Evolutionary conservation across 2,329 filamentous ascomycete species (phyloP).

Genomic region (Anthostomella pinea): DNA sequence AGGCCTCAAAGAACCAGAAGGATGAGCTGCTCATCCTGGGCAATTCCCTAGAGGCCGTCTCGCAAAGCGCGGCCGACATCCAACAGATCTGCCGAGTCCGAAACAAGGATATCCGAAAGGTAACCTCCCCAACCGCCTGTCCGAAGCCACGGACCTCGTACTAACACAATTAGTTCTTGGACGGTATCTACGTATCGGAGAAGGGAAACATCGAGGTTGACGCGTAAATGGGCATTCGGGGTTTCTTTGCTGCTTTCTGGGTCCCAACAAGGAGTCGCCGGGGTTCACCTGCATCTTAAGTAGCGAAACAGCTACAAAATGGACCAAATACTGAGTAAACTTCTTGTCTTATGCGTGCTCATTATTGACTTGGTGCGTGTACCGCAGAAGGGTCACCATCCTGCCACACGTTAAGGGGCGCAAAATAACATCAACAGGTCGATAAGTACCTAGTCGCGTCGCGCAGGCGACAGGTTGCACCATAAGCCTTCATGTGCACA

Average conservation of each 20-base stretch:
- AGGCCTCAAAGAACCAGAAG: slow-evolving; percentile 90
- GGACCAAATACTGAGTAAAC: slow-evolving; percentile 30
- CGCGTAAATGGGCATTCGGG: slow-evolving; percentile 44
- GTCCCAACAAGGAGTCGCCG: slow-evolving; percentile 59
- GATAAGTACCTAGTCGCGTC: no score
- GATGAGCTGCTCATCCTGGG: slow-evolving; percentile 91
- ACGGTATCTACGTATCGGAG: slow-evolving; percentile 99
- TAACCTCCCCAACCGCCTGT: slow-evolving; percentile 37
- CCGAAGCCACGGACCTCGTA: no score
- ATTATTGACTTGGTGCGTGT: no score
- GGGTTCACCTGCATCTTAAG: slow-evolving; percentile 62
- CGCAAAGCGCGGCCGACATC: slow-evolving; percentile 97
- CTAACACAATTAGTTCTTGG: slow-evolving; percentile 74
- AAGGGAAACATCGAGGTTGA: slow-evolving; percentile 88
- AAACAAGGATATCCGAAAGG: slow-evolving; percentile 99
- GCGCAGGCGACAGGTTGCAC: no score
- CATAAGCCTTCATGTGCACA: no score
- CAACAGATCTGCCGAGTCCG: slow-evolving; percentile 99
- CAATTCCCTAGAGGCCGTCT: slow-evolving; percentile 96
- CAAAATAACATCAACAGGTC: no score
- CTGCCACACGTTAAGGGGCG: no score
- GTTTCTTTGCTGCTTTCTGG: slow-evolving; percentile 60
- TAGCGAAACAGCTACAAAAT: slow-evolving; percentile 44
- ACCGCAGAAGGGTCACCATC: no score
- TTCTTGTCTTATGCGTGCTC: no score